Evolutionary conservation across 352 stramenopile species (phyloP).

Genomic region (Globisporangium barbulae): DNA sequence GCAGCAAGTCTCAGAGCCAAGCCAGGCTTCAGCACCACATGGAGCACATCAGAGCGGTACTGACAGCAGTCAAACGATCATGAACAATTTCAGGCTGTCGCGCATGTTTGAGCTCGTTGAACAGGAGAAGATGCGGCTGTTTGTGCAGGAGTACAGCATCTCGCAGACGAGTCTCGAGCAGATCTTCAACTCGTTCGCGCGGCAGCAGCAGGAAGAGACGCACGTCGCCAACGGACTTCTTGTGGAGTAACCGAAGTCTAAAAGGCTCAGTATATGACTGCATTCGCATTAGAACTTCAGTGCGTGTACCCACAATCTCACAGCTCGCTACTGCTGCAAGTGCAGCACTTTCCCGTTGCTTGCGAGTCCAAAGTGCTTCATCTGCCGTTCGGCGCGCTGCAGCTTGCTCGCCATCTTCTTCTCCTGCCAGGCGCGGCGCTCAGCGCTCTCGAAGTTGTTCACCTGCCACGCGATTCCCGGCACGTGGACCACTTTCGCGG

Average conservation of each 20-base stretch:
- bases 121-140: slow-evolving; percentile 14
- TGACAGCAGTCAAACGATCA: background rate
- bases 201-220: slow-evolving; percentile 28
- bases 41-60: background rate
- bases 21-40: background rate
- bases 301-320: no score
- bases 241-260: background rate
- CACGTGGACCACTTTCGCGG: slow-evolving; percentile 85
- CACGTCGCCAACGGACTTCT: background rate
- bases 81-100: slow-evolving; percentile 2
- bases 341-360: slow-evolving; percentile 2
- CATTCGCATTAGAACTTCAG: no score
- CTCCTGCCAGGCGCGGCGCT: slow-evolving; percentile 89
- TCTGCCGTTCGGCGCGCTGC: slow-evolving; percentile 74
- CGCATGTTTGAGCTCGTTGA: slow-evolving; percentile 16
- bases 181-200: slow-evolving; percentile 86
- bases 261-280: no score
- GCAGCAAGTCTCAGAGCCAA: background rate
- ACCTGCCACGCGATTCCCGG: slow-evolving; percentile 83
- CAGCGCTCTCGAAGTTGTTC: slow-evolving; percentile 46
- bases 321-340: background rate
- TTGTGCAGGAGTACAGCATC: slow-evolving; percentile 75
- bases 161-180: slow-evolving; percentile 83
- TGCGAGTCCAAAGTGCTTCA: slow-evolving; percentile 48
- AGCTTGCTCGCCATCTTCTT: slow-evolving; percentile 95